Percentiles rank a stretch among this genome's conserved stretches.
phyloP scores from a whole-genome alignment of 805 yeast genomes.

The Zygoascus bituminiphila region DNA sequence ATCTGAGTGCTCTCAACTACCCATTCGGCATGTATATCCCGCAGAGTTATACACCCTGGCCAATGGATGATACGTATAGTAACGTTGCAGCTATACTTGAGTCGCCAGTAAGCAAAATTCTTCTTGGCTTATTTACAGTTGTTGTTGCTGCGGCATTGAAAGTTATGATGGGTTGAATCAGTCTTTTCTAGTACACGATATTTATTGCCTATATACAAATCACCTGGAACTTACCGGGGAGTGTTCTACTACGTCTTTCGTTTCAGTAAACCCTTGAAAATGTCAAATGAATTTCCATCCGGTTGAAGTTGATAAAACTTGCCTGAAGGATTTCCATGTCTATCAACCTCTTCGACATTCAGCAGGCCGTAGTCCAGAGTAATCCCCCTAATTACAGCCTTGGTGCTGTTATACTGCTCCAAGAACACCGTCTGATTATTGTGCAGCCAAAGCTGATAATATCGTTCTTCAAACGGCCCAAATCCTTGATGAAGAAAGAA shows the following conservation, averaged over 20 bases:
- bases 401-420: constrained; percentile 41
- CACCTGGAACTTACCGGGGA: not conserved
- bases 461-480: constrained; percentile 52
- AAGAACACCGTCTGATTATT: constrained; percentile 61
- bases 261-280: constrained; percentile 63
- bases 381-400: constrained; percentile 71
- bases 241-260: constrained; percentile 1
- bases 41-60: constrained; percentile 30
- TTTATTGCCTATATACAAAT: not conserved
- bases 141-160: constrained; percentile 13
- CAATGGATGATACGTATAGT: constrained; percentile 18
- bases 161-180: constrained; percentile 6
- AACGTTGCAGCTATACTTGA: constrained; percentile 13
- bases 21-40: constrained; percentile 33
- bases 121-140: constrained; percentile 14
- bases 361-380: constrained; percentile 78
- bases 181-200: not conserved
- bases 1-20: constrained; percentile 25
- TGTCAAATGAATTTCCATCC: constrained; percentile 95
- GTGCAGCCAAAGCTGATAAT: constrained; percentile 86
- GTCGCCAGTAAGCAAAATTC: constrained; percentile 14
- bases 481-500: constrained; percentile 59
- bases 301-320: constrained; percentile 71
- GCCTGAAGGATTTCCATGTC: constrained; percentile 42
- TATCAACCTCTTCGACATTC: constrained; percentile 58